Evolutionary conservation across 164 flowering plant species (phyloP).

Genomic region (Macadamia tetraphylla): DNA sequence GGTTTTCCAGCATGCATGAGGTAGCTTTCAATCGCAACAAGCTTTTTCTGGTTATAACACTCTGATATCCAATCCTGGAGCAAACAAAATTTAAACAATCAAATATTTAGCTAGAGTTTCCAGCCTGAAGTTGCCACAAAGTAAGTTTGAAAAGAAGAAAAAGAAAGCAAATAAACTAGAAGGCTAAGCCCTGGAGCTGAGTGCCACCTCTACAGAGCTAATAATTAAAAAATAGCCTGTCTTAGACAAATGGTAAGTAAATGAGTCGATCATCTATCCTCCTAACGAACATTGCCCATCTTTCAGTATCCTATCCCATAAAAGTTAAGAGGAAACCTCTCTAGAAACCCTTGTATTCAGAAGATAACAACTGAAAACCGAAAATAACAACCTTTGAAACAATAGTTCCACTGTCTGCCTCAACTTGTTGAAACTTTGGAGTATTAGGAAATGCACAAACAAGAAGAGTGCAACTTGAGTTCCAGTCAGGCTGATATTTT

Average conservation of each 20-base stretch:
- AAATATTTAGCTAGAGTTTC: not conserved
- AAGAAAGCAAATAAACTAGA: not conserved
- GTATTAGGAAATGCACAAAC: conserved; percentile 90
- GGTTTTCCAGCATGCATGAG: conserved; percentile 96
- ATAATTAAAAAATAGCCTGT: not conserved
- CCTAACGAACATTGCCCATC: not conserved
- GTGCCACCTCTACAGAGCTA: not conserved
- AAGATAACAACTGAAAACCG: not conserved
- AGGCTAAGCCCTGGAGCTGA: not conserved
- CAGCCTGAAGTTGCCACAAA: no score
- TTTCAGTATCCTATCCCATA: no score
- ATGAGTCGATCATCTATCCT: not conserved
- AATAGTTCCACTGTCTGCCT: conserved; percentile 78
- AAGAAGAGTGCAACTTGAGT: conserved; percentile 72
- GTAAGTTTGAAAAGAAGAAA: not conserved
- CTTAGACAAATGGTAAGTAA: not conserved
- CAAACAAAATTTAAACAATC: conserved; percentile 1
- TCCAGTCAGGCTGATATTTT: conserved; percentile 82
- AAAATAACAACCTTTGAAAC: conserved; percentile 60
- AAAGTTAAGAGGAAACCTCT: not conserved
- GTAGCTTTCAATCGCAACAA: conserved; percentile 78
- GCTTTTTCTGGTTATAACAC: conserved; percentile 68
- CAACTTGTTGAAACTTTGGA: conserved; percentile 91
- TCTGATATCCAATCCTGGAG: conserved; percentile 83
- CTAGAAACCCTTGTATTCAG: not conserved